Evolutionary conservation across 2,329 filamentous ascomycete genomes (phyloP).

Genomic region (Lasiodiplodia theobromae): DNA sequence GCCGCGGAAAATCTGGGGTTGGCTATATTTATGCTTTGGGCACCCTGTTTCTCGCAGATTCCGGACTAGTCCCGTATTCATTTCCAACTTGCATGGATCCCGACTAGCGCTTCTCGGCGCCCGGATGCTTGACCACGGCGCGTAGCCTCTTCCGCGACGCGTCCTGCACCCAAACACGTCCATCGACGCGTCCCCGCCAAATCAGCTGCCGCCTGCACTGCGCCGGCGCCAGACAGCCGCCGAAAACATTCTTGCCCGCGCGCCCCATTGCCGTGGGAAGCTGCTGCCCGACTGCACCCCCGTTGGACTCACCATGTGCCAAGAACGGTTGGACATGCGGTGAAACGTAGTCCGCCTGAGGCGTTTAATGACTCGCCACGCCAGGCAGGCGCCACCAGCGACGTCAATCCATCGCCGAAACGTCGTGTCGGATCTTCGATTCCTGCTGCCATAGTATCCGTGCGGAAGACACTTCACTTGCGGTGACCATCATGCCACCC

Average conservation of each 20-base stretch:
- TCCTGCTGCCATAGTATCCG: slow-evolving; percentile 15
- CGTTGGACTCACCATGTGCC: slow-evolving; percentile 3
- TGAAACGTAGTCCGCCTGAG: slow-evolving; percentile 22
- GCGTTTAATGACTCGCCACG: slow-evolving; percentile 25
- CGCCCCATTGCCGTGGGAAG: background rate
- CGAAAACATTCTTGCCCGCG: background rate
- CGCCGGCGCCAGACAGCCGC: background rate
- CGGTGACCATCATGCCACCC: slow-evolving; percentile 25
- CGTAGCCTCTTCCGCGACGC: slow-evolving; percentile 15
- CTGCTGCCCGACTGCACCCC: background rate
- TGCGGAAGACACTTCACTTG: slow-evolving; percentile 14
- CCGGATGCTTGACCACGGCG: slow-evolving; percentile 15
- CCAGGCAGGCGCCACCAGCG: slow-evolving; percentile 20
- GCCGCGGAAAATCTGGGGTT: slow-evolving; percentile 30
- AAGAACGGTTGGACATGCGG: slow-evolving; percentile 14
- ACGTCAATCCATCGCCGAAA: slow-evolving; percentile 18
- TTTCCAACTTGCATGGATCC: slow-evolving; percentile 16
- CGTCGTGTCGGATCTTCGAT: slow-evolving; percentile 12
- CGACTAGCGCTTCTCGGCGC: slow-evolving; percentile 20
- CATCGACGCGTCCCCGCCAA: slow-evolving; percentile 10
- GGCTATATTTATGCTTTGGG: slow-evolving; percentile 31
- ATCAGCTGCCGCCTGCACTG: slow-evolving; percentile 4
- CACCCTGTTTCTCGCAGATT: slow-evolving; percentile 26
- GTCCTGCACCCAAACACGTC: slow-evolving; percentile 3
- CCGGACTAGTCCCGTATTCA: slow-evolving; percentile 27